These are phyloP conservation scores for Geotrichum europaeum DNA, from an alignment of 1,139 yeast species.

Conservation along the genomic window DNA sequence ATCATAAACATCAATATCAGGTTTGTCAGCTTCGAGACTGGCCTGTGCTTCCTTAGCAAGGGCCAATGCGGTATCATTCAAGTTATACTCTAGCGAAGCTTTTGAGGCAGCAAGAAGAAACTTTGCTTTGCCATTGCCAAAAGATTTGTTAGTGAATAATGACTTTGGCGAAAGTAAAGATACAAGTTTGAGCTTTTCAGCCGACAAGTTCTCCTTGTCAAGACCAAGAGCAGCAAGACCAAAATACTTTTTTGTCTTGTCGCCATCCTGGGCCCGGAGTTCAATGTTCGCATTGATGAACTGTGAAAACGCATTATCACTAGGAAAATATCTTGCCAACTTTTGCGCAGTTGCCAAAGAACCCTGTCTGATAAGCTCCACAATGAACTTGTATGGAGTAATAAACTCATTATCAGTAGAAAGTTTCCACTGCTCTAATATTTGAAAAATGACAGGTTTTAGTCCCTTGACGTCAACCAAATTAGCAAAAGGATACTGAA, in stretches of 20 bases:
- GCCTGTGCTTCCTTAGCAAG: conserved; percentile 18
- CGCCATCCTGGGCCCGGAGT: conserved; percentile 21
- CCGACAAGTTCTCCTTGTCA: conserved; percentile 17
- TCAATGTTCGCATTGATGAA: conserved; percentile 11
- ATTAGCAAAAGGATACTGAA: neutral
- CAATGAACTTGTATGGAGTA: neutral
- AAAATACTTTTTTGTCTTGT: neutral
- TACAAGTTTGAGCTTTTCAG: conserved; percentile 20
- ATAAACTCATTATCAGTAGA: neutral
- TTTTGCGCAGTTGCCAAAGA: neutral
- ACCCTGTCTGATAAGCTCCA: neutral
- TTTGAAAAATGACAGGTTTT: neutral
- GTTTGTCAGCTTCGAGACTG: conserved; percentile 3
- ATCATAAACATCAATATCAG: conserved; percentile 13
- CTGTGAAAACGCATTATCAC: conserved; percentile 20
- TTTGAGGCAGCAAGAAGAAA: conserved; percentile 16
- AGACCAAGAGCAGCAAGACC: conserved; percentile 8
- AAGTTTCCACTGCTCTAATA: neutral
- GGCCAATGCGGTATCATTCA: conserved; percentile 39
- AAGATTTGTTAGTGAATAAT: conserved; percentile 5
- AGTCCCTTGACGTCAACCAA: neutral
- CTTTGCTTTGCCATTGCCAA: conserved; percentile 18
- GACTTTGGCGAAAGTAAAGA: conserved; percentile 18
- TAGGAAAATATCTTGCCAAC: conserved; percentile 19
- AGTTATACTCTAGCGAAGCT: conserved; percentile 32